Base-by-base conservation (phyloP, 148 eudicot species). In the Euryodendron excelsum region DNA sequence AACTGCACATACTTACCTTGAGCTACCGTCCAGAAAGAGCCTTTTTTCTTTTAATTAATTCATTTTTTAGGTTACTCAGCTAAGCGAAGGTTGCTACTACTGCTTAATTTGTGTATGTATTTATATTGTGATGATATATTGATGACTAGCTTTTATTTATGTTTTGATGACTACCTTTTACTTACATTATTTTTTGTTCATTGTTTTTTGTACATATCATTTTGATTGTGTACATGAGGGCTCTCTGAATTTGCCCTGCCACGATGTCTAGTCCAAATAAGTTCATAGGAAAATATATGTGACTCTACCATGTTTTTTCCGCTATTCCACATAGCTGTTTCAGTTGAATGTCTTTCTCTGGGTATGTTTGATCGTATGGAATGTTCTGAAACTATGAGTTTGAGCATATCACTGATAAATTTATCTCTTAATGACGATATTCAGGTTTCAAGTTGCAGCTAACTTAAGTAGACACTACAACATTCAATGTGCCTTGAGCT, bases 271-370 rank as follows among this genome's bases (percentile, higher is more conserved):
- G n/a, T n/a, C n/a, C n/a, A n/a, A n/a, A n/a, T n/a, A n/a, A n/a
- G n/a, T n/a, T n/a, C n/a, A n/a, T n/a, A n/a, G n/a, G n/a, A n/a
- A n/a, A n/a, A n/a, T n/a, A n/a, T n/a, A n/a, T n/a, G n/a, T n/a
- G 48, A 23, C 15, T 60, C 8, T 66, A 37, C 70, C 33, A 10
- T 64, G 36, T n/a, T 37, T 11, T 66, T 66, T 66, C 25, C 58
- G 41, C 59, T 66, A 39, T 36, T 27, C 23, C 11, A 50, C 41
- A 15, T 50, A 52, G 61, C 48, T 64, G 61, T n/a, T 76, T 47
- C 14, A 75, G 41, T 76, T 47, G 27, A 33, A 65, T 25, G 21
- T 34, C 55, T 58, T 74, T 65, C 30, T 14, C 30, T 75, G 75
- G 69, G 52, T 59, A 48, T 74, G 17, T 20, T 21, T n/a, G 27